Conservation (phyloP, 2,329 filamentous ascomycete genomes). For the Colletotrichum melonis region DNA sequence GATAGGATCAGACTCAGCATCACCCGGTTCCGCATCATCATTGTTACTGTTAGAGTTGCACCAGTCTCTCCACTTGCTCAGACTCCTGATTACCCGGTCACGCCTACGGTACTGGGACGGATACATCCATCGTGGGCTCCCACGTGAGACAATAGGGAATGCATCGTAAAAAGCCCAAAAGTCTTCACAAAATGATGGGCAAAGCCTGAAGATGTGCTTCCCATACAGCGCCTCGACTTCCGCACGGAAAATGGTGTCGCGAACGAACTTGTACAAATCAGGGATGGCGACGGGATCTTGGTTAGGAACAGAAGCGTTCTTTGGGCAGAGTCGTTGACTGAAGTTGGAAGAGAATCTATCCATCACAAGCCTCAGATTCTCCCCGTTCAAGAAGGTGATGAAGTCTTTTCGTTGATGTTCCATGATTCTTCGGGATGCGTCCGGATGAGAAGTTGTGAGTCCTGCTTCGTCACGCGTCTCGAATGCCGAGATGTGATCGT, state of each 20-base stretch:
- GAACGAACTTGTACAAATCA: slow-evolving; percentile 17
- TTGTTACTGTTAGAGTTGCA: background rate
- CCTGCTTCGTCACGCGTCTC: background rate
- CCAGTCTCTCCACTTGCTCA: slow-evolving; percentile 2
- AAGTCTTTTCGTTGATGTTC: slow-evolving; percentile 32
- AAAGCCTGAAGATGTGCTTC: background rate
- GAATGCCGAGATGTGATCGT: slow-evolving; percentile 14
- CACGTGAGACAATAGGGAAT: slow-evolving; percentile 19
- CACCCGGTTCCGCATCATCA: background rate
- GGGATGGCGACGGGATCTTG: background rate
- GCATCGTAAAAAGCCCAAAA: slow-evolving; percentile 29
- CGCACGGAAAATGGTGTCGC: slow-evolving; percentile 11
- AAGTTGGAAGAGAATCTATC: slow-evolving; percentile 8
- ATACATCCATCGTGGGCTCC: slow-evolving; percentile 22
- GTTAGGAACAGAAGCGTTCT: background rate
- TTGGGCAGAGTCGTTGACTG: background rate
- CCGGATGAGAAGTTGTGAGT: background rate
- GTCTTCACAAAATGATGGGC: slow-evolving; percentile 18
- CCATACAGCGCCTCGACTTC: slow-evolving; percentile 27
- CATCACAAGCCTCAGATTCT: slow-evolving; percentile 17
- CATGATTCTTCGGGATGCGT: slow-evolving; percentile 23
- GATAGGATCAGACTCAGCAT: slow-evolving; percentile 6
- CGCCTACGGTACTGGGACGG: slow-evolving; percentile 12
- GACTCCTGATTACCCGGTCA: slow-evolving; percentile 11
- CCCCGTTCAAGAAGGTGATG: slow-evolving; percentile 6